Conservation (phyloP, 2,329 filamentous ascomycete species). For the Dothideomycetes sp. region DNA sequence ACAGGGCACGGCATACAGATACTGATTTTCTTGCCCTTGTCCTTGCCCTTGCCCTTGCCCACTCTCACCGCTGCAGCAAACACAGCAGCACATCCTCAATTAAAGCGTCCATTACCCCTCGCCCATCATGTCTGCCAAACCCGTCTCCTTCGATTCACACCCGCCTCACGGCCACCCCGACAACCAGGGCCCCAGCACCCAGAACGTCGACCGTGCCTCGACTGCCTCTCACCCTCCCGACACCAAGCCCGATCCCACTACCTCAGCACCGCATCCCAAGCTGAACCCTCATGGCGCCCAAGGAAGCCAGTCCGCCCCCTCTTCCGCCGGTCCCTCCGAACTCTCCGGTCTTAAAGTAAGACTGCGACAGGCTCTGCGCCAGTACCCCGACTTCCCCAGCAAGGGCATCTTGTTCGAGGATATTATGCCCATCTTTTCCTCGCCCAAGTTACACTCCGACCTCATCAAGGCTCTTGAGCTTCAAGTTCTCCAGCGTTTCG, state of each 20-base stretch:
- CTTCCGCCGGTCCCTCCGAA: constrained; percentile 44
- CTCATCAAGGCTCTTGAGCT: constrained; percentile 81
- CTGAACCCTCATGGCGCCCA: constrained; percentile 26
- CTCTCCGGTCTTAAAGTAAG: constrained; percentile 55
- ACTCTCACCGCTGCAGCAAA: constrained; percentile 4
- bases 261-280: constrained; percentile 15
- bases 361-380: constrained; percentile 65
- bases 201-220: constrained; percentile 21
- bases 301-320: constrained; percentile 40
- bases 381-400: constrained; percentile 85
- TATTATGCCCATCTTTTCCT: constrained; percentile 56
- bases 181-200: constrained; percentile 20
- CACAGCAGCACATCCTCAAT: neutral
- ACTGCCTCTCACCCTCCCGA: constrained; percentile 25
- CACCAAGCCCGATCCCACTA: constrained; percentile 26
- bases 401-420: constrained; percentile 94
- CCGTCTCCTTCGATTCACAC: constrained; percentile 20
- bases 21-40: constrained; percentile 8
- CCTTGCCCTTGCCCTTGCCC: neutral
- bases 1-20: constrained; percentile 4
- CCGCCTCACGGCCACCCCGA: constrained; percentile 24
- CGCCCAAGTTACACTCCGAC: constrained; percentile 27
- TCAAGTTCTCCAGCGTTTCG: constrained; percentile 59
- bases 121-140: constrained; percentile 22
- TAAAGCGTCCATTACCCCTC: constrained; percentile 4